Percentiles rank a stretch among this genome's conserved stretches.
These are phyloP conservation scores for Fonsecaea multimorphosa DNA, from an alignment of 2,329 filamentous ascomycete species.

Conservation along the genomic window DNA sequence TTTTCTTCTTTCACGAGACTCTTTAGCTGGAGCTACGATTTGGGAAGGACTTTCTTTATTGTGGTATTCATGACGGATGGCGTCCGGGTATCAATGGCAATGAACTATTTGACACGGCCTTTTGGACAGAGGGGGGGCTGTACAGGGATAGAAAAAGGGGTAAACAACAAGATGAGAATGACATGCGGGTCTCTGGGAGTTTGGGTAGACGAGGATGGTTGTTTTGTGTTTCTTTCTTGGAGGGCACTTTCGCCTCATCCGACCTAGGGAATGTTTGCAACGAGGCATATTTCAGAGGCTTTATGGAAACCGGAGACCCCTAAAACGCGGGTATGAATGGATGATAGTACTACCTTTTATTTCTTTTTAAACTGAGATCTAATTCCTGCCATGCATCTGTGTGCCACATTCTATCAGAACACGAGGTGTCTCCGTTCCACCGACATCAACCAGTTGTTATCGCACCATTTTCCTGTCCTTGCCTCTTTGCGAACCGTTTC, in stretches of 20 bases:
- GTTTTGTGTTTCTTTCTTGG: neutral
- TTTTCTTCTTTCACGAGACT: neutral
- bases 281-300: neutral
- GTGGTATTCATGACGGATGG: neutral
- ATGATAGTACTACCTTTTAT: neutral
- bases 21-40: neutral
- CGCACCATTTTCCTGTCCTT: too few species aligned
- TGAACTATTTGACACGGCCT: neutral
- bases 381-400: too few species aligned
- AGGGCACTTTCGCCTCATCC: neutral
- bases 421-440: too few species aligned
- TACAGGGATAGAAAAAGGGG: constrained; percentile 1
- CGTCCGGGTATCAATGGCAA: neutral
- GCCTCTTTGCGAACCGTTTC: too few species aligned
- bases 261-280: neutral
- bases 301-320: neutral
- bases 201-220: neutral
- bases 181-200: neutral
- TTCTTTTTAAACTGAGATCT: too few species aligned
- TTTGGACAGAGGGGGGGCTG: neutral
- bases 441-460: too few species aligned
- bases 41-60: neutral
- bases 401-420: too few species aligned
- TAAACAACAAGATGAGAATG: neutral
- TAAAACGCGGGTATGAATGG: neutral